These are phyloP conservation scores for Nemania serpens DNA, from an alignment of 2,329 filamentous ascomycete species.

Conservation along the genomic window DNA sequence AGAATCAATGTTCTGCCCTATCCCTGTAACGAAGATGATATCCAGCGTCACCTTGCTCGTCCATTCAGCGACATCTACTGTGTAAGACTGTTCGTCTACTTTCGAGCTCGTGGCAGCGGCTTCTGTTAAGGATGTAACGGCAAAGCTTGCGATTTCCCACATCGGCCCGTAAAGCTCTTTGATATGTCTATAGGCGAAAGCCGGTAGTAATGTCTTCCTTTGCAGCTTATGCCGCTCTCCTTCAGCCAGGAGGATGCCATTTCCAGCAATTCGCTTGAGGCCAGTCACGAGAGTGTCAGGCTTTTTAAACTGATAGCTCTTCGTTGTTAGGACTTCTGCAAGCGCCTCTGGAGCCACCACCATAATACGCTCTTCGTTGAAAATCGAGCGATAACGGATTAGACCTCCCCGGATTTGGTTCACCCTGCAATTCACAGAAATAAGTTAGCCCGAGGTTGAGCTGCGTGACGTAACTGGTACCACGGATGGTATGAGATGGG, in stretches of 20 bases:
- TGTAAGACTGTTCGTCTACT: constrained; percentile 7
- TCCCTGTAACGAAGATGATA: constrained; percentile 27
- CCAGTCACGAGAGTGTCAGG: constrained; percentile 14
- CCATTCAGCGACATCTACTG: constrained; percentile 22
- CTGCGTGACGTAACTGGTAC: background rate
- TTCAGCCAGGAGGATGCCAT: constrained; percentile 24
- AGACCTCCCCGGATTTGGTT: constrained; percentile 12
- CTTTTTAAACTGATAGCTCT: constrained; percentile 27
- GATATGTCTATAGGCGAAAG: constrained; percentile 29
- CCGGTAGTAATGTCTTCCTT: constrained; percentile 25
- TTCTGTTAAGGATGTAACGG: constrained; percentile 18
- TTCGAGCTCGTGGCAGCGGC: background rate
- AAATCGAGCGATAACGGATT: constrained; percentile 18
- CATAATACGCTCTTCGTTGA: constrained; percentile 22
- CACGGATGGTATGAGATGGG: background rate
- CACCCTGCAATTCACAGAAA: constrained; percentile 11
- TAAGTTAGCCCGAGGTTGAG: constrained; percentile 3
- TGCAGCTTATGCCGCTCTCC: constrained; percentile 29
- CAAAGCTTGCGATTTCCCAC: constrained; percentile 27
- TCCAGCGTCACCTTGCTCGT: constrained; percentile 25
- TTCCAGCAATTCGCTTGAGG: constrained; percentile 22
- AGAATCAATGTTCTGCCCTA: constrained; percentile 25
- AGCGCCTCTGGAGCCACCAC: constrained; percentile 19
- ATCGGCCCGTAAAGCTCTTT: constrained; percentile 26
- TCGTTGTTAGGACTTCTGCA: constrained; percentile 26